These are phyloP conservation scores for Plasmodium inui DNA, from an alignment of 169 alveolate genomes.

Conservation along the genomic window DNA sequence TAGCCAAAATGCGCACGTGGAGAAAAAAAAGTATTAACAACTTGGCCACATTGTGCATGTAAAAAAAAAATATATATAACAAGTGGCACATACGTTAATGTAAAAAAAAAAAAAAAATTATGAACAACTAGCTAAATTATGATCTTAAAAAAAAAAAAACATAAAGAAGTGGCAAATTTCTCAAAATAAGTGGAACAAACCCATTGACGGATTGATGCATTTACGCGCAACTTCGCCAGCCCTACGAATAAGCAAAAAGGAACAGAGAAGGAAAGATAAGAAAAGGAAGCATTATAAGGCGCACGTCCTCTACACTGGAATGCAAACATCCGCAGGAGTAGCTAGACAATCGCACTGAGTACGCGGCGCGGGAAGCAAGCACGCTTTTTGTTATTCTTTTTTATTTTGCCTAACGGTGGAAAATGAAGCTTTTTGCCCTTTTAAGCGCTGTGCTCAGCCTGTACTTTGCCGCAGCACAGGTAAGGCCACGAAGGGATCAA, in stretches of 20 bases:
- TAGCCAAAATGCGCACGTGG: background rate
- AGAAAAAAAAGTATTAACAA: background rate
- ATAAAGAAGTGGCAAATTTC: background rate
- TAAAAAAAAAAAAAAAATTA: too few species aligned
- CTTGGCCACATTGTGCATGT: background rate
- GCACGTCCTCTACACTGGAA: background rate
- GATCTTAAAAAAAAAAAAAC: background rate
- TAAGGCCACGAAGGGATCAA: conserved; percentile 7
- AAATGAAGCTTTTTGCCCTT: conserved; percentile 41
- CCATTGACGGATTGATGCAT: background rate
- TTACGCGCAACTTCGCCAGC: background rate
- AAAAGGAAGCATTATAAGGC: background rate
- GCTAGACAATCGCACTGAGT: background rate
- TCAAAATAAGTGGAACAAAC: background rate
- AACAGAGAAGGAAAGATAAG: background rate
- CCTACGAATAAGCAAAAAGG: background rate
- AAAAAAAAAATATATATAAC: background rate
- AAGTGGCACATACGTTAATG: background rate
- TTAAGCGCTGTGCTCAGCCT: conserved; percentile 8
- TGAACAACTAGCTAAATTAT: background rate
- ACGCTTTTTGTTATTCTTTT: background rate
- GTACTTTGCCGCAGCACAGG: conserved; percentile 50
- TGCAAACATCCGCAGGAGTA: background rate
- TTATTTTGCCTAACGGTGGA: background rate
- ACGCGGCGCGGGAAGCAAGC: background rate